Evolutionary conservation across 768 basidiomycete species (phyloP).

Genomic region (Termitomyces sp.): DNA sequence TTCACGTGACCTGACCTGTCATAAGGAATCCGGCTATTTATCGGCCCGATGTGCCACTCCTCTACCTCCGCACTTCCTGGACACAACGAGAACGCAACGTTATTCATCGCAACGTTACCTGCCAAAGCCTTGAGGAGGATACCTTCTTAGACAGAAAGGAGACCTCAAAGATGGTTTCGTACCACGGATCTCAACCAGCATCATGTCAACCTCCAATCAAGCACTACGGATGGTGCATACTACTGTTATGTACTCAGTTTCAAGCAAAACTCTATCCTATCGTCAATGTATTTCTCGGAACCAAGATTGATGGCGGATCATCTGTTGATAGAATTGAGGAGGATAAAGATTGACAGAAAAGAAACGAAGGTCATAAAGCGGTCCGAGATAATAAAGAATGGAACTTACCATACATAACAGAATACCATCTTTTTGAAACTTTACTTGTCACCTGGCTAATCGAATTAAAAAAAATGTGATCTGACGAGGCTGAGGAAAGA

Average conservation of each 20-base stretch:
- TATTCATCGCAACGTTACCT: not conserved
- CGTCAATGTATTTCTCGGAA: no score
- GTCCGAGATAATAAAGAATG: not conserved
- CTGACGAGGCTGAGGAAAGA: no score
- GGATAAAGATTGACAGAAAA: no score
- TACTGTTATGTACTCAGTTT: no score
- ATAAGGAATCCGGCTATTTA: constrained; percentile 4
- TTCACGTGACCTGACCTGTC: constrained; percentile 12
- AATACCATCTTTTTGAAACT: not conserved
- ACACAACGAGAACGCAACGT: constrained; percentile 6
- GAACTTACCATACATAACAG: no score
- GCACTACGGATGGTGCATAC: no score
- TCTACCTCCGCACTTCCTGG: constrained; percentile 3
- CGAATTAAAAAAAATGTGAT: no score
- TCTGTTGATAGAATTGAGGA: no score
- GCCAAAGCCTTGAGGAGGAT: not conserved
- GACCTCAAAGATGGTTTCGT: not conserved
- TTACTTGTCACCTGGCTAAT: not conserved
- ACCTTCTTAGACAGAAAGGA: constrained; percentile 8
- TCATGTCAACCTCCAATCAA: not conserved
- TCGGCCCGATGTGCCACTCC: constrained; percentile 5
- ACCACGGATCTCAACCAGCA: not conserved
- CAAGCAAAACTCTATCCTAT: no score
- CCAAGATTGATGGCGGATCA: not conserved
- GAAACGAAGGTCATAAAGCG: no score